Base-by-base conservation (phyloP, 2,329 filamentous ascomycete species). In the Neofusicoccum ribis region DNA sequence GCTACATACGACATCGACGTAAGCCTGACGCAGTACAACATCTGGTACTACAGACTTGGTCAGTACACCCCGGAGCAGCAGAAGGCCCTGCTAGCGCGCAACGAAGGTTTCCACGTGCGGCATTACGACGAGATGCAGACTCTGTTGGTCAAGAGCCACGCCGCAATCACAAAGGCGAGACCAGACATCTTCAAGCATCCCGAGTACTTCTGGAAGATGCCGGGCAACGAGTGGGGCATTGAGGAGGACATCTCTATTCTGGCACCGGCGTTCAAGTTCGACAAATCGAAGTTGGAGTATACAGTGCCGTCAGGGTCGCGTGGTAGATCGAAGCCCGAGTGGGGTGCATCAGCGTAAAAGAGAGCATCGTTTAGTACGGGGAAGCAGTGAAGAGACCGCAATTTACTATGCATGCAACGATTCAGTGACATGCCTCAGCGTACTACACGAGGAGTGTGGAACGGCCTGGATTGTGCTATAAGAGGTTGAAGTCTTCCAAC, bases 41-140 rank as follows among this genome's bases (percentile, higher is more conserved):
- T 65, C 52, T 65, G 63, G 63, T 65, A 65, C 46, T 65, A 65
- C 47, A 17, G 63, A 1, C 56, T 65, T 14, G 63, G 63, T n/a
- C 63, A 65, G 63, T 65, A 65, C 54, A 37, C 23, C 4, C 23
- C 17, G 0, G 37, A 51, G 23, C 63, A 65, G 37, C 11, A 36
- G 23, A 60, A 43, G 27, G 44, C 46, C 0, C 23, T 65, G 36
- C 63, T n/a, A 2, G 43, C 36, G 12, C 54, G 63, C 31, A 65
- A 65, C 54, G 52, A 60, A 14, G 63, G 63, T 0, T 65, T 65
- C 39, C 36, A 52, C n/a, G 46, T 65, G 7, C 54, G 63, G 9
- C 63, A 65, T 23, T 52, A 65, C 54, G 63, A 65, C 39, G 63
- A 65, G 44, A 65, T 65, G 63, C 63, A 51, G 12, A 61, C 46